Conservation (phyloP, 1,284 basidiomycete species). For the Heterobasidion parviporum region DNA sequence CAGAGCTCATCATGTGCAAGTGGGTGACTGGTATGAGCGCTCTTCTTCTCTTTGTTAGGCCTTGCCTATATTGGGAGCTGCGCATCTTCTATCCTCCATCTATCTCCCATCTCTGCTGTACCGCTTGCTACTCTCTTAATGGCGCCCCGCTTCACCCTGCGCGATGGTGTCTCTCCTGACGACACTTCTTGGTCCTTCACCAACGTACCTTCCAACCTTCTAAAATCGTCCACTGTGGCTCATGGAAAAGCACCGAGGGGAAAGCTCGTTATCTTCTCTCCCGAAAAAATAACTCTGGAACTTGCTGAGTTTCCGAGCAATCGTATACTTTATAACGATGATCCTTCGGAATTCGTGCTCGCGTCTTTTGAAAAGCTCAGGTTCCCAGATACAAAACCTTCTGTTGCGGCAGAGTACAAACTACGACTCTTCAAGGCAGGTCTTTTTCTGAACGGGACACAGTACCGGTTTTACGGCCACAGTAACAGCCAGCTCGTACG, state of each 20-base stretch:
- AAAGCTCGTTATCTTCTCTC: constrained; percentile 43
- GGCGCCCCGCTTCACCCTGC: constrained; percentile 24
- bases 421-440: constrained; percentile 44
- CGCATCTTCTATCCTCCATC: not conserved
- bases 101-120: not conserved
- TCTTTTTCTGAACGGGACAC: constrained; percentile 44
- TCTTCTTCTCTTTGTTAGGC: not conserved
- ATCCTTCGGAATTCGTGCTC: constrained; percentile 45
- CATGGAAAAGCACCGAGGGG: constrained; percentile 19
- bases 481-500: constrained; percentile 60
- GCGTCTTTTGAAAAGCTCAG: constrained; percentile 44
- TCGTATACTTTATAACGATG: constrained; percentile 47
- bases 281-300: constrained; percentile 39
- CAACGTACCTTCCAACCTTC: constrained; percentile 17
- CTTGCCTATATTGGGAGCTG: not conserved
- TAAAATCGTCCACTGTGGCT: not conserved
- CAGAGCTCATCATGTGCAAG: not conserved
- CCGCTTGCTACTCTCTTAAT: not conserved
- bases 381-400: constrained; percentile 39
- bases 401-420: constrained; percentile 45
- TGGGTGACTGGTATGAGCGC: not conserved
- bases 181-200: constrained; percentile 46
- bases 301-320: constrained; percentile 44
- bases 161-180: constrained; percentile 31
- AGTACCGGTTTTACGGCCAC: constrained; percentile 62